Evolutionary conservation across 345 rosid species (phyloP).

Genomic region (Pugionium cornutum): DNA sequence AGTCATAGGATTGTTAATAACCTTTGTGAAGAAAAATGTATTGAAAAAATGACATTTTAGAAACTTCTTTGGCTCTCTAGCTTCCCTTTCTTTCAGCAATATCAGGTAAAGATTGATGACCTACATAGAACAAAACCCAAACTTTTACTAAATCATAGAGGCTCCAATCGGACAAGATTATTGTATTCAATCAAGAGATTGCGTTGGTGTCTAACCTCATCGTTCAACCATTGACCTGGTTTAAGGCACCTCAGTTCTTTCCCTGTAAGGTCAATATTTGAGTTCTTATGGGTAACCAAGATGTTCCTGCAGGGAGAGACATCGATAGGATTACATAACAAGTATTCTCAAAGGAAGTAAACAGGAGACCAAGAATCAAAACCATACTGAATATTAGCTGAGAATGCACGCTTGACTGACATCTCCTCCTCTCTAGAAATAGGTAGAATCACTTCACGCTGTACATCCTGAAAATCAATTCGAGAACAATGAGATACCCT

Average conservation of each 20-base stretch:
- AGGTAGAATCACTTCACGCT: slow-evolving; percentile 21
- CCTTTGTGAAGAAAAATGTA: slow-evolving; percentile 97
- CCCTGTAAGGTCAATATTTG: slow-evolving; percentile 77
- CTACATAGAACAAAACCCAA: slow-evolving; percentile 46
- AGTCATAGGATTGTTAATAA: slow-evolving; percentile 30
- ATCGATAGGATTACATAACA: slow-evolving; percentile 25
- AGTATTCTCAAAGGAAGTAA: slow-evolving; percentile 2
- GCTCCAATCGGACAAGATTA: background rate
- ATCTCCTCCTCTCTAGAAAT: slow-evolving; percentile 29
- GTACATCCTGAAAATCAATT: slow-evolving; percentile 24
- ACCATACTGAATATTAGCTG: slow-evolving; percentile 51
- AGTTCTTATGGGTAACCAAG: slow-evolving; percentile 57
- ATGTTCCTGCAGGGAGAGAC: slow-evolving; percentile 45
- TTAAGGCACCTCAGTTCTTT: slow-evolving; percentile 65
- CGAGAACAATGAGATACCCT: background rate
- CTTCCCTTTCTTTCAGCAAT: slow-evolving; percentile 92
- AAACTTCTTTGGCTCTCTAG: slow-evolving; percentile 79
- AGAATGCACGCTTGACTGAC: slow-evolving; percentile 37
- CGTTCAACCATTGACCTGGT: slow-evolving; percentile 88
- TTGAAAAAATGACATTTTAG: slow-evolving; percentile 91
- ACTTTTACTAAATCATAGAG: slow-evolving; percentile 14
- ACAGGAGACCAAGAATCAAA: slow-evolving; percentile 13
- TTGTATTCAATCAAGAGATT: background rate
- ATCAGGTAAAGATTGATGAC: slow-evolving; percentile 86
- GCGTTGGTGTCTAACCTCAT: slow-evolving; percentile 61